Evolutionary conservation across 2,329 filamentous ascomycete genomes (phyloP), one percentile per base, ranked within the genome.

Genomic region (Aspergillus aculeatus): DNA sequence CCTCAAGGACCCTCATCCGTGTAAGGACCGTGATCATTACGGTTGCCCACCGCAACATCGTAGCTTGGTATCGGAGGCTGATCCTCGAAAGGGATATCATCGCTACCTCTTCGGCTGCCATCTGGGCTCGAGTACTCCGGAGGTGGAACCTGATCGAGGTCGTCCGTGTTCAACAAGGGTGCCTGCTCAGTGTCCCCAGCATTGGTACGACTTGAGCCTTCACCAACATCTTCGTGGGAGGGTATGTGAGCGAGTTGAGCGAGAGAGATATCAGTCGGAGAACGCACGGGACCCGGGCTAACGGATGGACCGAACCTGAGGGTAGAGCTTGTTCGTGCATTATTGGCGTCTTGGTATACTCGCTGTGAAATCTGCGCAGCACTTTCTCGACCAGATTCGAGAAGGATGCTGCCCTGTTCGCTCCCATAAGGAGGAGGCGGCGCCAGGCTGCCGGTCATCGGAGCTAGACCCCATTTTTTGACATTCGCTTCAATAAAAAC

Each of bases 401-500:
- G 84, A 29, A 99, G 82, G 67, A 99, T 97, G 72, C 93, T 97
- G 69, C 95, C 95, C 77, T 96, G 92, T 78, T 98, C 95, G 63
- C 92, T 96, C 51, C 95, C 95, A 73, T 99, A 99, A 1, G 95
- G 95, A 54, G 95, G 95, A 48, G 95, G 95, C 16, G 95, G 95
- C 29, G 95, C 95, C 61, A 99, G 83, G 70, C 92, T 96, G 60
- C 95, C 95, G 1, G 92, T 97, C 84, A 96, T 96, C 5, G 95
- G 95, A 51, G 95, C 95, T 57, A 99, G 81, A 2, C 95, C 95
- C 95, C 95, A 99, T 82, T 98, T 99, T 86, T 99, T 99, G 62
- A 99, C 95, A 71, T 99, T 99, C 63, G 94, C 95, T 78, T 99
- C 95, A 68, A 99, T 98, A 72, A 98, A 99, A 52, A 99, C 95